Evolutionary conservation across 371 early-diverging fungal genomes (phyloP), one percentile per base, ranked within the genome.

Genomic region (Circinella minor): DNA sequence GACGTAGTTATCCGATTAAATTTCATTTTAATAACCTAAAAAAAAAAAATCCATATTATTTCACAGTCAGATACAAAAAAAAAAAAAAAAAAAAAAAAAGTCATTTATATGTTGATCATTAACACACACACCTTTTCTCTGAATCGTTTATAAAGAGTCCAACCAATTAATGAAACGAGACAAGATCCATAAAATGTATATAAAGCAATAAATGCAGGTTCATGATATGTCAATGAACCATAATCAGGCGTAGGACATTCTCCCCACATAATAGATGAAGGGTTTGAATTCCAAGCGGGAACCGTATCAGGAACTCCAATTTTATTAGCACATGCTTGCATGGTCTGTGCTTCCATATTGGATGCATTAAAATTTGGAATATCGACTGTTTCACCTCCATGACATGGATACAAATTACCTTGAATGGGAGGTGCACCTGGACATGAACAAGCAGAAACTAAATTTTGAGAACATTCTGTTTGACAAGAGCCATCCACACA

Each of bases 111-210:
- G 39, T 9, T 39, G 43, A 9, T 43, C 11, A 9, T 43, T 43
- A 11, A 1, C 1, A 43, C 11, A 43, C 43, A 43, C 10, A 73
- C 74, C 66, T 72, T 80, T 67, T 81, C 84, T 36, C 73, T 63
- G 17, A 61, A 63, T 4, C 60, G 85, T 77, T 93, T 91, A 72
- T 93, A 92, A 1, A 84, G 43, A 37, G 79, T 80, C 70, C 92
- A 91, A 1, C 78, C 65, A 13, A 86, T 64, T 20, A 85, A 71
- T 62, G 90, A 74, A 34, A 83, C 75, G 7, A 83, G 80, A 37
- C 90, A 78, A 77, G 90, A 92, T n/a, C 86, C 86, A 46, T 88
- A 81, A 37, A 89, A 88, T 7, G 81, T 76, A 51, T 80, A 73
- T 20, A 85, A 65, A 5, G 88, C 82, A 64, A 88, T 81, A 60